A percentile compares a stretch with the other conserved stretches of the same genome.
These are phyloP conservation scores for Boletellus deceptivus DNA, from an alignment of 1,284 basidiomycete species.

Conservation along the genomic window DNA sequence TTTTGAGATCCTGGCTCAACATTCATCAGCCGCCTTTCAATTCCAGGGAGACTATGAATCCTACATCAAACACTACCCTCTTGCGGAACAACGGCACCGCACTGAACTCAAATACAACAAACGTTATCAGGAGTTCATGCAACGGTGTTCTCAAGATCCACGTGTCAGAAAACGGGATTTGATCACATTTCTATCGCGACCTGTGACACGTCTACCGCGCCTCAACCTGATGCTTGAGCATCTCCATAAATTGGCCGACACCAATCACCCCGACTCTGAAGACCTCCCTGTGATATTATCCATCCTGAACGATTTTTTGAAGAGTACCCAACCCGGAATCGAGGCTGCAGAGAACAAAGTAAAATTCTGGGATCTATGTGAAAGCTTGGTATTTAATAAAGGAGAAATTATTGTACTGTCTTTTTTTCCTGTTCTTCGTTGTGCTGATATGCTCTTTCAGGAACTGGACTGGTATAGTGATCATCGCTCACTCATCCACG, in stretches of 20 bases:
- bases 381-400: slow-evolving; percentile 67
- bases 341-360: slow-evolving; percentile 81
- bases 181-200: slow-evolving; percentile 76
- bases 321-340: slow-evolving; percentile 81
- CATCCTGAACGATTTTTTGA: slow-evolving; percentile 65
- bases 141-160: slow-evolving; percentile 59
- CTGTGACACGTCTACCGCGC: slow-evolving; percentile 78
- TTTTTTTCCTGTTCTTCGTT: neutral
- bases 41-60: slow-evolving; percentile 68
- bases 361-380: slow-evolving; percentile 75
- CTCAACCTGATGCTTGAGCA: slow-evolving; percentile 72
- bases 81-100: slow-evolving; percentile 75
- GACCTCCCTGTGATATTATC: slow-evolving; percentile 62
- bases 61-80: slow-evolving; percentile 82
- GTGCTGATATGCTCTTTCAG: slow-evolving; percentile 37
- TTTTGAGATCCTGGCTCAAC: slow-evolving; percentile 18
- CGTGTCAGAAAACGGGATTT: slow-evolving; percentile 75
- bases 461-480: slow-evolving; percentile 78
- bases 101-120: slow-evolving; percentile 66
- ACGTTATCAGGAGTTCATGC: slow-evolving; percentile 64
- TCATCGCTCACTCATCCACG: slow-evolving; percentile 64
- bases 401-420: slow-evolving; percentile 74
- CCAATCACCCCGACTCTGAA: slow-evolving; percentile 66
- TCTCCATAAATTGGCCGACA: slow-evolving; percentile 61
- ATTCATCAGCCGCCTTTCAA: slow-evolving; percentile 35